A percentile compares a stretch with the other conserved stretches of the same genome.
These are phyloP conservation scores for Aspergillus neoniger DNA, from an alignment of 2,329 filamentous ascomycete species.

Conservation along the genomic window DNA sequence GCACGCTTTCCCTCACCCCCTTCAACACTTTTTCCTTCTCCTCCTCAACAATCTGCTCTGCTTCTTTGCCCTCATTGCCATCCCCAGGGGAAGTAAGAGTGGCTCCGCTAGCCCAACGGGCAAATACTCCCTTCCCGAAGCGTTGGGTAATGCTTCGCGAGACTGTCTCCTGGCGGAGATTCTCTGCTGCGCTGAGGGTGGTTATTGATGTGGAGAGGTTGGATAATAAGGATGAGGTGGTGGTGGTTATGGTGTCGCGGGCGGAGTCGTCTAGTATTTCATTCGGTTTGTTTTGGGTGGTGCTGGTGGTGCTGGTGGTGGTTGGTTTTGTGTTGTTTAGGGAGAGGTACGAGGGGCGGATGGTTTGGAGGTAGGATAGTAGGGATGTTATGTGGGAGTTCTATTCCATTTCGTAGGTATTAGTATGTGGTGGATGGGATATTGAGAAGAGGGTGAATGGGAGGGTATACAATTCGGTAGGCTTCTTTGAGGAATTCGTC, in stretches of 20 bases:
- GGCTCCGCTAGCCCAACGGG: constrained; percentile 62
- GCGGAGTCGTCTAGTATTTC: constrained; percentile 74
- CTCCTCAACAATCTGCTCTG: constrained; percentile 73
- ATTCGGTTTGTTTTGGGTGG: constrained; percentile 46
- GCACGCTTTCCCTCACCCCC: constrained; percentile 75
- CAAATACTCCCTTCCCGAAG: constrained; percentile 52
- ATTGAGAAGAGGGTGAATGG: background rate
- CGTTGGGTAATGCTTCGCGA: constrained; percentile 71
- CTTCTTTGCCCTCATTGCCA: constrained; percentile 53
- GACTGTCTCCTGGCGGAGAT: constrained; percentile 76
- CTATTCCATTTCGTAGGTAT: constrained; percentile 49
- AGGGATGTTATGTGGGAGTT: constrained; percentile 83
- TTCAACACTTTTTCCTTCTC: constrained; percentile 66
- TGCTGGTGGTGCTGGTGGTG: constrained; percentile 64
- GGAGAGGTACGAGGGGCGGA: constrained; percentile 89
- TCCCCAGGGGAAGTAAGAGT: constrained; percentile 45
- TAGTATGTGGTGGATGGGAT: background rate
- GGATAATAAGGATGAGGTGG: constrained; percentile 80
- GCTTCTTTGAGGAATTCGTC: constrained; percentile 93
- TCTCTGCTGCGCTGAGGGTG: constrained; percentile 77
- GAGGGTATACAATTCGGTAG: constrained; percentile 72
- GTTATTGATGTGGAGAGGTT: constrained; percentile 81
- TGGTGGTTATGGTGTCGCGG: constrained; percentile 81
- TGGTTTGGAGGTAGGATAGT: constrained; percentile 74
- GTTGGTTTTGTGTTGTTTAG: constrained; percentile 37